These are phyloP conservation scores for Litsea cubeba DNA, from an alignment of 164 flowering plant species.

Conservation along the genomic window DNA sequence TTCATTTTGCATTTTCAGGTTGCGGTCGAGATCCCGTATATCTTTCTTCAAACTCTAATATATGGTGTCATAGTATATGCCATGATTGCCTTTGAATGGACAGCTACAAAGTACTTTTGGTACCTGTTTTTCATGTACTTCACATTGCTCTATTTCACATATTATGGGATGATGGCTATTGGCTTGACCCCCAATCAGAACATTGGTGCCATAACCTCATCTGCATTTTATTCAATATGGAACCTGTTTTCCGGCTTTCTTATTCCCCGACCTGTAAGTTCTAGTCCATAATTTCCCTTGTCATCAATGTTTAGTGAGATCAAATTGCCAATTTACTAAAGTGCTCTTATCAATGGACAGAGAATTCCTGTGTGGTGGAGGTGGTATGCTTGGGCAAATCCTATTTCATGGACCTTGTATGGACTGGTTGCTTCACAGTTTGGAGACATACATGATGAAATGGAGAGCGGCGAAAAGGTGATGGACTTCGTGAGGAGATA, in stretches of 20 bases:
- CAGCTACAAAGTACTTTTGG: conserved; percentile 53
- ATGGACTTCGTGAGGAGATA: conserved; percentile 25
- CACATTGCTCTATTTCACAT: conserved; percentile 57
- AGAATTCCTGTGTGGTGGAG: conserved; percentile 42
- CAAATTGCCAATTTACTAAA: background rate
- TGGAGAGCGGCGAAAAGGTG: conserved; percentile 22
- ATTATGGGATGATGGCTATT: conserved; percentile 72
- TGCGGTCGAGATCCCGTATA: conserved; percentile 45
- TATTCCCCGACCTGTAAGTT: conserved; percentile 50
- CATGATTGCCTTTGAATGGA: conserved; percentile 67
- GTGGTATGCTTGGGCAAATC: conserved; percentile 57
- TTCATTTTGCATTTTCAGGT: conserved; percentile 23
- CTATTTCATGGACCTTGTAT: conserved; percentile 56
- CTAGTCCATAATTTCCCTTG: background rate
- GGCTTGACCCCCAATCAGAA: conserved; percentile 57
- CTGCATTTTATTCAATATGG: conserved; percentile 58
- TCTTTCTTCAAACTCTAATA: conserved; percentile 33
- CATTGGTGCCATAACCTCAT: conserved; percentile 47
- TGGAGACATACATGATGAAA: conserved; percentile 21
- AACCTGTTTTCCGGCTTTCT: conserved; percentile 61
- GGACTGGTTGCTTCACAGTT: conserved; percentile 39
- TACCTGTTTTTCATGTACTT: conserved; percentile 58
- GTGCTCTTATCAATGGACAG: conserved; percentile 13
- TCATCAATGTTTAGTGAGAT: background rate
- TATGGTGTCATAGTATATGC: conserved; percentile 51